These are phyloP conservation scores for Monosporascus sp. DNA, from an alignment of 2,329 filamentous ascomycete species.

Conservation along the genomic window DNA sequence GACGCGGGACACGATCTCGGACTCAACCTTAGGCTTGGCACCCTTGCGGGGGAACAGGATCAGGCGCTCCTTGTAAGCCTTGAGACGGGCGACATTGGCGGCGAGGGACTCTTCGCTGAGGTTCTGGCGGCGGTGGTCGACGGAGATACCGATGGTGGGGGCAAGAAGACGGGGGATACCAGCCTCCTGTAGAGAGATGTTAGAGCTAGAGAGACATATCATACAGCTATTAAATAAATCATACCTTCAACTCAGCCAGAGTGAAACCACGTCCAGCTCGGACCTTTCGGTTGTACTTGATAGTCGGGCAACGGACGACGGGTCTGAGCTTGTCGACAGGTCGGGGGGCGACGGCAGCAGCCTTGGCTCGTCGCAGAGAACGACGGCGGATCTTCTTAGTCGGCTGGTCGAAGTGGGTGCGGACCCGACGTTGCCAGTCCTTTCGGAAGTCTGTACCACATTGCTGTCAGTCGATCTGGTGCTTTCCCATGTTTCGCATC, in stretches of 20 bases:
- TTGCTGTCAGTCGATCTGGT: constrained; percentile 26
- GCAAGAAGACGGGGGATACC: constrained; percentile 92
- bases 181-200: constrained; percentile 66
- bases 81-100: constrained; percentile 93
- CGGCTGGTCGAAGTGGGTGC: constrained; percentile 99
- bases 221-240: neutral
- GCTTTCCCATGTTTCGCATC: neutral
- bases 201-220: constrained; percentile 18
- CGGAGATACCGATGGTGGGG: constrained; percentile 91
- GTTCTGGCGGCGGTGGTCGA: constrained; percentile 96
- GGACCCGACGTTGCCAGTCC: constrained; percentile 99
- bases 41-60: constrained; percentile 97
- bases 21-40: constrained; percentile 85
- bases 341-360: constrained; percentile 88
- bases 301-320: constrained; percentile 91
- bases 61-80: constrained; percentile 93
- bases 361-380: constrained; percentile 88
- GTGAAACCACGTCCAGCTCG: constrained; percentile 97
- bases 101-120: constrained; percentile 91
- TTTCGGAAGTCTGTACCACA: constrained; percentile 81
- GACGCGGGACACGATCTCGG: constrained; percentile 53
- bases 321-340: constrained; percentile 96
- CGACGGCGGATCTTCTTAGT: constrained; percentile 94
- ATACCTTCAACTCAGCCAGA: constrained; percentile 95
- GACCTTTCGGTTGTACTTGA: constrained; percentile 99